Conservation (phyloP, 768 basidiomycete genomes). For the Rubroboletus pulcherrimus region DNA sequence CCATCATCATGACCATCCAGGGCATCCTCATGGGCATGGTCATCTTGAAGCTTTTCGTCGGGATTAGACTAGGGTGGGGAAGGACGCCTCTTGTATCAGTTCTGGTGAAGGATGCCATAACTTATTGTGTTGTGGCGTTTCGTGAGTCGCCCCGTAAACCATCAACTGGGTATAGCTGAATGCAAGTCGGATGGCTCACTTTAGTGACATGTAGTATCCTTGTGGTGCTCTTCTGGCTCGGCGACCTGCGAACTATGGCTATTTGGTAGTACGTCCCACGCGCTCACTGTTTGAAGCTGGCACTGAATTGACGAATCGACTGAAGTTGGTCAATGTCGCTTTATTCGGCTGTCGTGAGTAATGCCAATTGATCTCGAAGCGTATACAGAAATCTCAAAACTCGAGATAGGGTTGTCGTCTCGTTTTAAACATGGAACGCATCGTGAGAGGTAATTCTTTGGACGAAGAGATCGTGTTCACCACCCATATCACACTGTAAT, state of each 20-base stretch:
- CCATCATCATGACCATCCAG: constrained; percentile 30
- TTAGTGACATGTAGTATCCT: constrained; percentile 2
- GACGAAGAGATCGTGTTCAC: constrained; percentile 11
- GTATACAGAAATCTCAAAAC: too few relatives aligned
- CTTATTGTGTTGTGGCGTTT: constrained; percentile 41
- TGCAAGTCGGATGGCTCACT: not conserved
- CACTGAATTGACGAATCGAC: not conserved
- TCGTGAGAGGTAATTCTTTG: constrained; percentile 1
- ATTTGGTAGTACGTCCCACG: constrained; percentile 4
- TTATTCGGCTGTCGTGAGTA: constrained; percentile 16
- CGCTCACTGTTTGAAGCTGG: not conserved
- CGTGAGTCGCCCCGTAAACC: constrained; percentile 23
- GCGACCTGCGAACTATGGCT: not conserved
- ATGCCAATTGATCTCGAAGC: not conserved
- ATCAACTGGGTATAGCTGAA: not conserved
- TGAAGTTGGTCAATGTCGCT: constrained; percentile 17
- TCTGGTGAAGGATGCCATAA: constrained; percentile 44
- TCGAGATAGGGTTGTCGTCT: constrained; percentile 20
- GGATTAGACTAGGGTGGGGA: constrained; percentile 38
- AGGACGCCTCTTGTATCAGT: constrained; percentile 39
- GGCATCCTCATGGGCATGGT: constrained; percentile 39
- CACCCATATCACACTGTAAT: constrained; percentile 3
- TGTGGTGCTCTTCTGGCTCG: not conserved
- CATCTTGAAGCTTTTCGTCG: constrained; percentile 33
- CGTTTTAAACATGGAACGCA: constrained; percentile 23